Percentiles rank a stretch among this genome's conserved stretches.
phyloP scores from a whole-genome alignment of 2,329 filamentous ascomycete genomes.

The Fusarium pseudocircinatum region DNA sequence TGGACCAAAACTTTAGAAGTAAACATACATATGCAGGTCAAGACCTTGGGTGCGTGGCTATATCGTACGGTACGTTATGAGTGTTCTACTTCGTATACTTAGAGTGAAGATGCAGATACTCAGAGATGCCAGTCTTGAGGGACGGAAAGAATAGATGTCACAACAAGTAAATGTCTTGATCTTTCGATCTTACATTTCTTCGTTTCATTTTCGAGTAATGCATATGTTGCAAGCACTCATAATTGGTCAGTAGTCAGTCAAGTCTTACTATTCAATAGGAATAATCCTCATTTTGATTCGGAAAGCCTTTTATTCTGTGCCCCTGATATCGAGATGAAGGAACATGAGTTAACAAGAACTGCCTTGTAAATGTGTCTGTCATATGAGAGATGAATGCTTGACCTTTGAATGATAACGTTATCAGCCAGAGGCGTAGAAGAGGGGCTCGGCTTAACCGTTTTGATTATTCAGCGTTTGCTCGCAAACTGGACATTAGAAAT shows the following conservation, averaged over 20 bases:
- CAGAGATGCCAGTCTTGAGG: background rate
- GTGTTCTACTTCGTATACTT: background rate
- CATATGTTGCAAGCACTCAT: too few relatives aligned
- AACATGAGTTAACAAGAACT: background rate
- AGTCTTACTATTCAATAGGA: background rate
- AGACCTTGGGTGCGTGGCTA: background rate
- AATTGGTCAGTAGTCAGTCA: too few relatives aligned
- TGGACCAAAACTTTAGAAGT: background rate
- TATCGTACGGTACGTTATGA: background rate
- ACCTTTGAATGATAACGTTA: constrained; percentile 6
- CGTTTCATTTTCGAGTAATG: too few relatives aligned
- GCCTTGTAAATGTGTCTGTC: background rate
- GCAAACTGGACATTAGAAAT: background rate
- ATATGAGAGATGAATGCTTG: background rate
- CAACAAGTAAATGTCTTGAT: too few relatives aligned
- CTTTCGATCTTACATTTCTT: too few relatives aligned
- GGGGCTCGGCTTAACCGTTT: background rate
- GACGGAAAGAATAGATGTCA: background rate
- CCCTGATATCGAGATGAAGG: background rate
- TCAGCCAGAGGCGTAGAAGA: background rate
- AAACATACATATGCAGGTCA: background rate
- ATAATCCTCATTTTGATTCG: background rate
- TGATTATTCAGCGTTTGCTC: constrained; percentile 22
- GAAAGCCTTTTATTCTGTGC: background rate
- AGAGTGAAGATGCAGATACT: background rate